Conservation (phyloP, 208 protist genomes). For the Leptomonas pyrrhocoris region DNA sequence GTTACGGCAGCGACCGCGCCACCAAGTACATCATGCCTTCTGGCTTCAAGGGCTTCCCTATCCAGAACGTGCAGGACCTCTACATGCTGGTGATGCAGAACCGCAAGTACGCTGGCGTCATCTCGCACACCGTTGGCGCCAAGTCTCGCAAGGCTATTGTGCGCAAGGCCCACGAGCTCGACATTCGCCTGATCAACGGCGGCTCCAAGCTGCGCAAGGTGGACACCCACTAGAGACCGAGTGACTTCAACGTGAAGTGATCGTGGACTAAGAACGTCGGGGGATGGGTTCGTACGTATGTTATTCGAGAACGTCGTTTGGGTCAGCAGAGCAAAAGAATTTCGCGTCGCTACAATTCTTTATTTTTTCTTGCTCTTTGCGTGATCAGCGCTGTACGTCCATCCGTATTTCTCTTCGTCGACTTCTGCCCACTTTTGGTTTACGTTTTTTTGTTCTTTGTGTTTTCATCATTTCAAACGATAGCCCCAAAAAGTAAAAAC, state of each 20-base stretch:
- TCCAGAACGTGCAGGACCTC: constrained; percentile 96
- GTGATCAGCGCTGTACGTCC: too few species aligned
- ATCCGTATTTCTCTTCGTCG: too few species aligned
- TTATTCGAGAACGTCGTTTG: background rate
- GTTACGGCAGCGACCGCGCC: constrained; percentile 98
- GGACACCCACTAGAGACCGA: constrained; percentile 57
- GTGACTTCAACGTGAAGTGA: constrained; percentile 13
- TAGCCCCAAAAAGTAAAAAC: too few species aligned
- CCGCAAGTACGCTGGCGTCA: constrained; percentile 98
- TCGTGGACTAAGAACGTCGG: background rate
- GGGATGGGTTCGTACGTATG: background rate
- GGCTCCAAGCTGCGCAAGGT: constrained; percentile 94
- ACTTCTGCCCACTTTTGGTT: too few species aligned
- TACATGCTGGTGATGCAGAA: constrained; percentile 99
- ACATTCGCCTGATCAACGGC: constrained; percentile 97
- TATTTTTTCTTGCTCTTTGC: too few species aligned
- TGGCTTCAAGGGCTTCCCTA: constrained; percentile 98
- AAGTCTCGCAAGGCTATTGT: constrained; percentile 97
- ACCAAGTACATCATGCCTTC: constrained; percentile 97
- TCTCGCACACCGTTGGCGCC: constrained; percentile 95
- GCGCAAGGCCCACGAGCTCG: constrained; percentile 97
- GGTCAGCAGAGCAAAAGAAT: too few species aligned
- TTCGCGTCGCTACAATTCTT: too few species aligned
- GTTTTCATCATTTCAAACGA: too few species aligned
- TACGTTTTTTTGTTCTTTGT: too few species aligned